Evolutionary conservation across 805 yeast species (phyloP), one percentile per base, ranked within the genome.

Genomic region (Yarrowia bubula): DNA sequence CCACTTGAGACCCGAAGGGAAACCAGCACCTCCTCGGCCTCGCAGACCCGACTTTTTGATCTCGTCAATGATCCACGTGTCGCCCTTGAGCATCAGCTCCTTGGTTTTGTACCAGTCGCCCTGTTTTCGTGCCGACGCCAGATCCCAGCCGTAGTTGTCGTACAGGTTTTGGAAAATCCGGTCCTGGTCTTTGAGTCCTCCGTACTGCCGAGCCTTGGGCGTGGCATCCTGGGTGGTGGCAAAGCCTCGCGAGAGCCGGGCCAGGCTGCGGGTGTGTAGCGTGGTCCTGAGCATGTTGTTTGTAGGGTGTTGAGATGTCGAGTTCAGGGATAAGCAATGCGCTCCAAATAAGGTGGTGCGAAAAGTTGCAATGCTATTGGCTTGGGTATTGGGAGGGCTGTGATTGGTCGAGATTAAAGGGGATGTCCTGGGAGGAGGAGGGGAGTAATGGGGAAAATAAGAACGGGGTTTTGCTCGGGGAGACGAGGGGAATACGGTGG

Each of bases 11-110:
- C 96, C 96, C 28, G 92, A 85, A 64, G 96, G 96, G 82, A 90
- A 90, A 15, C 96, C 96, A 51, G 96, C 96, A 73, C 96, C 96
- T 67, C 96, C 96, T 77, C 96, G 85, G 66, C 96, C 96, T 75
- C 96, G 84, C 69, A 90, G 81, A 22, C 96, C 96, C 22, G 92
- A 87, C 71, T 85, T 83, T 75, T 90, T 90, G 81, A 88, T 86
- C 78, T 90, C 93, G 73, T 88, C 91, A 72, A 90, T 90, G 76
- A 90, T 90, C 96, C 96, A 90, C 67, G 84, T 83, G 76, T 90
- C 93, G 50, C 96, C 96, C 76, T 90, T 90, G 67, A 86, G 77
- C 43, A 90, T 75, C 71, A 90, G 86, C 77, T 90, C 96, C 77
- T 90, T 90, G 70, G 96, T 90, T 79, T 90, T 90, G 79, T 90